phyloP scores from a whole-genome alignment of 106 monocot species.

The Alisma plantagoaquatica region DNA sequence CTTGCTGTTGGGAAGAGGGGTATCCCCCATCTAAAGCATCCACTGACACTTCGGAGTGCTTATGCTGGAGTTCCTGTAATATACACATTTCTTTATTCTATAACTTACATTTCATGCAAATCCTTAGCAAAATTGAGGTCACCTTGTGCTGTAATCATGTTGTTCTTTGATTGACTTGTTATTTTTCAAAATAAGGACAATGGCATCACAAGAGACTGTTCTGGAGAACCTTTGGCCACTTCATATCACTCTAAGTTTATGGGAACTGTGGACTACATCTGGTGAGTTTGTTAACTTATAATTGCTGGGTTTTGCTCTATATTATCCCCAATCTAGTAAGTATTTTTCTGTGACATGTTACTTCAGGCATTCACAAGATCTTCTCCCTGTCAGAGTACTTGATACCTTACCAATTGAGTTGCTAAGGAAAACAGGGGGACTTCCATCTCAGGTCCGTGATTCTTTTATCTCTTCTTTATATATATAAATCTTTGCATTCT shows the following conservation, averaged over 20 bases:
- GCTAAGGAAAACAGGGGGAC: conserved; percentile 30
- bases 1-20: conserved; percentile 43
- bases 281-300: conserved; percentile 16
- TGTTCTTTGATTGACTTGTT: not conserved
- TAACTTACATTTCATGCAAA: not conserved
- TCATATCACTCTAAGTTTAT: conserved; percentile 51
- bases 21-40: conserved; percentile 31
- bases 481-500: too few relatives aligned
- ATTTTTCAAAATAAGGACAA: conserved; percentile 18
- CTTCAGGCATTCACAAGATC: conserved; percentile 42
- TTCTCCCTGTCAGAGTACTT: conserved; percentile 45
- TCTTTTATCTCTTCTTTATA: not conserved
- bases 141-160: not conserved
- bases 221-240: conserved; percentile 52
- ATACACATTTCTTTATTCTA: not conserved
- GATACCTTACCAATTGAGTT: conserved; percentile 33
- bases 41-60: conserved; percentile 46
- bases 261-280: conserved; percentile 69
- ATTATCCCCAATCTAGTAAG: too few relatives aligned
- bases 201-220: conserved; percentile 19
- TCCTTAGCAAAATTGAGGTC: not conserved
- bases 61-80: conserved; percentile 53
- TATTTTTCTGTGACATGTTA: not conserved
- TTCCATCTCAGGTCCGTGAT: conserved; percentile 33
- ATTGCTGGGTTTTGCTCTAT: too few relatives aligned